phyloP scores from a whole-genome alignment of 176 grass and related monocot genomes.

The Alopecurus myosuroides region DNA sequence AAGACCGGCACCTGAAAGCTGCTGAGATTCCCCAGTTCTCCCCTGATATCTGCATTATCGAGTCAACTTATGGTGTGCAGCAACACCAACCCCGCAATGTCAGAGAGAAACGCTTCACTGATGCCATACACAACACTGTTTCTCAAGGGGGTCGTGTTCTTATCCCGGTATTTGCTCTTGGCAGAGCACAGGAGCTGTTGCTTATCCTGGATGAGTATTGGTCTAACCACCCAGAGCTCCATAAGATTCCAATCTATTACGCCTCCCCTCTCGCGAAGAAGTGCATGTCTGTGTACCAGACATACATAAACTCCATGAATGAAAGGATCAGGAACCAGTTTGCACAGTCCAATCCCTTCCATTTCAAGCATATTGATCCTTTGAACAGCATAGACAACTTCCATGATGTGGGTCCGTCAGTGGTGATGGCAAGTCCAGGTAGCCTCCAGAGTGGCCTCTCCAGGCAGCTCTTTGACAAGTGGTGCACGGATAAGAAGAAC shows the following conservation, averaged over 20 bases:
- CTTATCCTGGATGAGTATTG: constrained; percentile 98
- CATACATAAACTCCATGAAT: constrained; percentile 98
- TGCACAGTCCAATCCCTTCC: constrained; percentile 87
- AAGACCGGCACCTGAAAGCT: constrained; percentile 84
- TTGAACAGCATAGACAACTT: constrained; percentile 95
- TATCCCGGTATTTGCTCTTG: constrained; percentile 93
- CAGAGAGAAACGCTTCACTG: constrained; percentile 89
- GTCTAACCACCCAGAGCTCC: constrained; percentile 88
- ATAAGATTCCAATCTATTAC: constrained; percentile 95
- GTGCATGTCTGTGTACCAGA: constrained; percentile 98
- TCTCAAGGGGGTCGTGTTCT: constrained; percentile 80
- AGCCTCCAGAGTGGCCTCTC: constrained; percentile 87
- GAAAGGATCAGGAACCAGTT: constrained; percentile 89
- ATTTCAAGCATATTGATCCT: constrained; percentile 88
- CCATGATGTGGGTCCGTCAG: constrained; percentile 82
- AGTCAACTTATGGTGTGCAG: constrained; percentile 90
- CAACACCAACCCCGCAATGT: constrained; percentile 69
- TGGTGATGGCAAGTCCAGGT: constrained; percentile 93
- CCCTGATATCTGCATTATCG: constrained; percentile 91
- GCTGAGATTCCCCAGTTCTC: constrained; percentile 88
- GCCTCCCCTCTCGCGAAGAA: constrained; percentile 92
- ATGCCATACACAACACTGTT: constrained; percentile 74
- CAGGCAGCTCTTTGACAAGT: constrained; percentile 92
- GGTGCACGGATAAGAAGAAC: constrained; percentile 97
- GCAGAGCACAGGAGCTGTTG: constrained; percentile 84